Evolutionary conservation across 2,329 filamentous ascomycete genomes (phyloP), one percentile per base, ranked within the genome.

Genomic region (Alternaria atra): DNA sequence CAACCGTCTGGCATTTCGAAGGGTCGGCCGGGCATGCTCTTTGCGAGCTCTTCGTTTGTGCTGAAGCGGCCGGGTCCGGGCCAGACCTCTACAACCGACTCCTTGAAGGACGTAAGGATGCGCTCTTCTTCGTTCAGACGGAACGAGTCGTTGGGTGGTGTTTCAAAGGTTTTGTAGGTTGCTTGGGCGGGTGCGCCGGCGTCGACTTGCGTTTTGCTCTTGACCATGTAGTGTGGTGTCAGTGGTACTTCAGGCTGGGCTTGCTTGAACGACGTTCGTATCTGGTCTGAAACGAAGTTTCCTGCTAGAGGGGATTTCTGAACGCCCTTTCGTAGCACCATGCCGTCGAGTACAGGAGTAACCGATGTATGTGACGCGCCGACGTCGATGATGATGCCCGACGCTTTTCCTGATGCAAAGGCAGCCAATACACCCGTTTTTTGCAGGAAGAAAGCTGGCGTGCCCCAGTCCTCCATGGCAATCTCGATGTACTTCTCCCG

Each of bases 1-100:
- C 91, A 94, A 52, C 95, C 95, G 76, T 98, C 93, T 9, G 95
- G 95, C 87, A 99, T 95, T 83, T 99, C 95, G 73, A 97, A 99
- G 10, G 95, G 91, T 53, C 93, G 90, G 40, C 92, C 92, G 1
- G 93, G 92, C 66, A 89, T 88, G 44, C 82, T 85, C 76, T 87
- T 90, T 59, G 90, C 89, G 48, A 88, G 84, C 42, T 97, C 94
- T 75, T 95, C 89, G 76, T 94, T 96, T 5, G 82, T 69, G 74
- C 78, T 78, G 71, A 93, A 88, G 63, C 89, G 86, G 60, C 90
- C 90, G 0, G 92, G 92, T 0, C 92, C 92, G 27, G 89, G 87
- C 94, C 95, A 99, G 13, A 94, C 89, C 80, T 97, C 93, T 29
- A 98, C 93, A 15, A 97, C 93, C 17, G 91, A 96, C 81, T 99